These are phyloP conservation scores for Syncephalastrum sp. DNA, from an alignment of 371 early-diverging fungal genomes.

Conservation along the genomic window DNA sequence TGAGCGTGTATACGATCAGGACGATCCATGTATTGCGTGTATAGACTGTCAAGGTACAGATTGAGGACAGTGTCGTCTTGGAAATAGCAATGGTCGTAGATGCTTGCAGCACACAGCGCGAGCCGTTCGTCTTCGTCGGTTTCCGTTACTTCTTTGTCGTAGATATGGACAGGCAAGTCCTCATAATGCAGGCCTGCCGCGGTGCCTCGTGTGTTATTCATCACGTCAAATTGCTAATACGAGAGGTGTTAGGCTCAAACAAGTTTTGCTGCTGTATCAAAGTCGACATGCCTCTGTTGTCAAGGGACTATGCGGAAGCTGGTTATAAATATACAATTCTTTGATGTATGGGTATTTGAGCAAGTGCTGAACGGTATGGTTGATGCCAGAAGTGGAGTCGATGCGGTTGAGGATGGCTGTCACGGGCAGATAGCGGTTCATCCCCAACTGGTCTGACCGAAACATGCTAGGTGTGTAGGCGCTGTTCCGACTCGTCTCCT, in stretches of 20 bases:
- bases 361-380: conserved; percentile 44
- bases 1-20: conserved; percentile 56
- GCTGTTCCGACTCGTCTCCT: conserved; percentile 16
- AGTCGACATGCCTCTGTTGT: conserved; percentile 23
- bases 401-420: conserved; percentile 57
- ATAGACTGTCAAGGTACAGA: conserved; percentile 57
- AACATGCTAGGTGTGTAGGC: conserved; percentile 40
- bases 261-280: background rate
- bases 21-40: conserved; percentile 53
- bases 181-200: too few relatives aligned
- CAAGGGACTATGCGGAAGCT: conserved; percentile 31
- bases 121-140: conserved; percentile 32
- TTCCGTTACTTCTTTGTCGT: background rate
- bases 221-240: too few relatives aligned
- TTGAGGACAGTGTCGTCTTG: conserved; percentile 67
- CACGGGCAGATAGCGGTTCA: conserved; percentile 47
- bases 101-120: conserved; percentile 44
- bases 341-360: conserved; percentile 57
- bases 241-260: background rate
- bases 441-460: conserved; percentile 25
- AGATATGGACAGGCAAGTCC: background rate
- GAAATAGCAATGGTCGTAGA: conserved; percentile 56
- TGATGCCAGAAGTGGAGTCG: conserved; percentile 38
- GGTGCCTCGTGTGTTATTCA: too few relatives aligned
- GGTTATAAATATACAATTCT: conserved; percentile 57